Evolutionary conservation across 768 basidiomycete species (phyloP).

Genomic region (Macrocybe gigantea): DNA sequence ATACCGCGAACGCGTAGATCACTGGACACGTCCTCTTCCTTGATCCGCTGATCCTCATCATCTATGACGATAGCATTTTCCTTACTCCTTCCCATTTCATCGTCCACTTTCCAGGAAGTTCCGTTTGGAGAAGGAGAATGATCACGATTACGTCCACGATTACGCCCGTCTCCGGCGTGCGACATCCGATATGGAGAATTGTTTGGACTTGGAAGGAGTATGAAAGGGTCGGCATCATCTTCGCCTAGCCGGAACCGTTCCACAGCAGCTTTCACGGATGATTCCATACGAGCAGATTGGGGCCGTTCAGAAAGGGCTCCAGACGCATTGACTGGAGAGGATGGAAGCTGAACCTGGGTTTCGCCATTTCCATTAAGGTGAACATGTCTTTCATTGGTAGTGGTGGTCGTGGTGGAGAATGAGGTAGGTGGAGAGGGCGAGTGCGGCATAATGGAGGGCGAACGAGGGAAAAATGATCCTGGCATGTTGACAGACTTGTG

Average conservation of each 20-base stretch:
- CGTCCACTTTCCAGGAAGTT: no score
- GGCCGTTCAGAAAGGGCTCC: slow-evolving; percentile 20
- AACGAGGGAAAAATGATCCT: slow-evolving; percentile 71
- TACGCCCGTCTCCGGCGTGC: not conserved
- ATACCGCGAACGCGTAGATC: slow-evolving; percentile 49
- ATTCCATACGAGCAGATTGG: slow-evolving; percentile 8
- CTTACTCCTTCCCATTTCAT: no score
- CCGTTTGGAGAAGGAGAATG: not conserved
- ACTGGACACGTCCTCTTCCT: slow-evolving; percentile 32
- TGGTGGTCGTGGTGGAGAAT: no score
- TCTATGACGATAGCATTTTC: slow-evolving; percentile 11
- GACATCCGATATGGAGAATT: slow-evolving; percentile 22
- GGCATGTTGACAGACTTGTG: slow-evolving; percentile 43
- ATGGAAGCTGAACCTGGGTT: not conserved
- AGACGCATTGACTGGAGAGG: slow-evolving; percentile 3
- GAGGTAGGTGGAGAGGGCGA: no score
- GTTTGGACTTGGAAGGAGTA: slow-evolving; percentile 42
- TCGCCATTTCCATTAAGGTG: slow-evolving; percentile 11
- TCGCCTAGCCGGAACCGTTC: slow-evolving; percentile 38
- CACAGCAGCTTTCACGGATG: slow-evolving; percentile 46
- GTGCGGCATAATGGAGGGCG: slow-evolving; percentile 54
- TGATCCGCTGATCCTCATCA: slow-evolving; percentile 14
- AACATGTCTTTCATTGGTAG: slow-evolving; percentile 31
- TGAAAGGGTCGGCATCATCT: slow-evolving; percentile 46
- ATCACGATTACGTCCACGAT: not conserved